Percentiles rank a stretch among this genome's conserved stretches.
Evolutionary conservation across 306 rosid species (phyloP).

Genomic region (Fagus crenata): DNA sequence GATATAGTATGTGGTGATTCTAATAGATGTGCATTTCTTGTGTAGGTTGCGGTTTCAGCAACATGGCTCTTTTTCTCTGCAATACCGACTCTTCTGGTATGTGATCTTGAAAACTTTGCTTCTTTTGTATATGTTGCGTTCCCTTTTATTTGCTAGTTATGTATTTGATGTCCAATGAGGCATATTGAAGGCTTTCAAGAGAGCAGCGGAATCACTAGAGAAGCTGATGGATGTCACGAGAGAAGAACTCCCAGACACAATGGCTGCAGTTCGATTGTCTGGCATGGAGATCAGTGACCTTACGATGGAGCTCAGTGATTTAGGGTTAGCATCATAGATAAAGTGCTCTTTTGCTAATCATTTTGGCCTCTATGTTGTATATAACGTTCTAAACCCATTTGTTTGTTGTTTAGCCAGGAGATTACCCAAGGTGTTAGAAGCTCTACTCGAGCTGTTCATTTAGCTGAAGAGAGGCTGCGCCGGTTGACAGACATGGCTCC

Average conservation of each 20-base stretch:
- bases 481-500: conserved; percentile 57
- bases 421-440: conserved; percentile 82
- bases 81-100: conserved; percentile 86
- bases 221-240: conserved; percentile 83
- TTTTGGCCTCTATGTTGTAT: background rate
- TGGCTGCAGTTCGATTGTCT: conserved; percentile 86
- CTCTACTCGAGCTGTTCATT: conserved; percentile 70
- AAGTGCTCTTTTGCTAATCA: background rate
- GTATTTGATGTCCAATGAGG: conserved; percentile 13
- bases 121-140: background rate
- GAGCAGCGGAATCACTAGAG: conserved; percentile 84
- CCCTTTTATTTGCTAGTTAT: conserved; percentile 2
- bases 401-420: conserved; percentile 61
- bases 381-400: background rate
- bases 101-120: conserved; percentile 22
- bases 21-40: background rate
- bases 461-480: conserved; percentile 72
- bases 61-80: conserved; percentile 89
- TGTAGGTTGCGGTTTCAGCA: conserved; percentile 73
- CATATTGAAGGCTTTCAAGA: conserved; percentile 73
- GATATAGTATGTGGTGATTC: background rate
- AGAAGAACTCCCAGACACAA: conserved; percentile 91
- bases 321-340: conserved; percentile 50
- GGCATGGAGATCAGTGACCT: conserved; percentile 95
- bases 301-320: conserved; percentile 81